These are phyloP conservation scores for Rubia tinctorum DNA, from an alignment of 305 asterid species.

Conservation along the genomic window DNA sequence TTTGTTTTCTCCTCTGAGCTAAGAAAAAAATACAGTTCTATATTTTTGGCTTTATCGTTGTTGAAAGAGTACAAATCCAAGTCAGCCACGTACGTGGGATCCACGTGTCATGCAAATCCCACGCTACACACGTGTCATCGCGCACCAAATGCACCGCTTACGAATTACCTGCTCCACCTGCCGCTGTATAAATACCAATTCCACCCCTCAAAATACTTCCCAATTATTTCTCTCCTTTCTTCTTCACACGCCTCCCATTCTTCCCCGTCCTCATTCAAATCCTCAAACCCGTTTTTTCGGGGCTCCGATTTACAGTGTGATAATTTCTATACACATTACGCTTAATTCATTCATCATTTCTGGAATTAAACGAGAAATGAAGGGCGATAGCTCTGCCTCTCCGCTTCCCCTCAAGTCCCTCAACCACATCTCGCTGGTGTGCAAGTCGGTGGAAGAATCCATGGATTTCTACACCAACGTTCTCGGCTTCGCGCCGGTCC, in stretches of 20 bases:
- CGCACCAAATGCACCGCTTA: background rate
- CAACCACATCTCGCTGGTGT: too few relatives aligned
- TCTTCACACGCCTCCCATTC: too few relatives aligned
- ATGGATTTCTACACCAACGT: too few relatives aligned
- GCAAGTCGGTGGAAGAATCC: too few relatives aligned
- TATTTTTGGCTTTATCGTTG: too few relatives aligned
- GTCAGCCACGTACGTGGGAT: constrained; percentile 38
- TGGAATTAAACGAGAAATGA: constrained; percentile 21
- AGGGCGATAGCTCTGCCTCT: too few relatives aligned
- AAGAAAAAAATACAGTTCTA: too few relatives aligned
- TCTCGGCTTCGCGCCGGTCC: constrained; percentile 51
- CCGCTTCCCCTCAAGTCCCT: constrained; percentile 5
- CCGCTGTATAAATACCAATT: background rate
- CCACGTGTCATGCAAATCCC: constrained; percentile 36
- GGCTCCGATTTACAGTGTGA: background rate
- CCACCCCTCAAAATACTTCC: constrained; percentile 28
- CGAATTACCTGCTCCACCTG: background rate
- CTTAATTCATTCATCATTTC: background rate
- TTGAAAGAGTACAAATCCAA: constrained; percentile 14
- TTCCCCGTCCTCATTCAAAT: background rate
- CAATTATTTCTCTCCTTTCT: background rate
- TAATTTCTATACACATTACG: background rate
- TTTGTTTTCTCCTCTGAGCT: too few relatives aligned
- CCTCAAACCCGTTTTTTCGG: background rate
- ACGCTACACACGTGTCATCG: constrained; percentile 25